Conservation (phyloP, 2,329 filamentous ascomycete genomes). For the Diaporthe caulivora region DNA sequence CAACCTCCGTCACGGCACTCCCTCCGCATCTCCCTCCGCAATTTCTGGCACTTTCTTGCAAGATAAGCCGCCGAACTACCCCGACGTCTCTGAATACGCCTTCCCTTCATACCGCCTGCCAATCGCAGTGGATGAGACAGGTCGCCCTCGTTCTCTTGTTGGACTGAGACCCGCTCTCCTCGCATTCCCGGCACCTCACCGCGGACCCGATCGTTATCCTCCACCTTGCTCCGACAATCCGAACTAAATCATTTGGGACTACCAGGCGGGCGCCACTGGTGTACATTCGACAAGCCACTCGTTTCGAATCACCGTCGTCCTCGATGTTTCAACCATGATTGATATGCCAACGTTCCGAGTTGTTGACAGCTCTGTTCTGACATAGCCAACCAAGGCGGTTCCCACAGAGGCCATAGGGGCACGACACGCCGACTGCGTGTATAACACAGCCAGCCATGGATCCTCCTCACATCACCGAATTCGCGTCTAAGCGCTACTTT, state of each 20-base stretch:
- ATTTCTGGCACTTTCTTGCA: neutral
- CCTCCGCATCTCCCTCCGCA: slow-evolving; percentile 10
- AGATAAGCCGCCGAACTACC: slow-evolving; percentile 23
- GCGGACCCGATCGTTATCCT: neutral
- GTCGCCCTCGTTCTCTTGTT: neutral
- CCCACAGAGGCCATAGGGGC: slow-evolving; percentile 38
- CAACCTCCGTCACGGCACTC: slow-evolving; percentile 35
- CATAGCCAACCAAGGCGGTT: slow-evolving; percentile 35
- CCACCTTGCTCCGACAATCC: neutral
- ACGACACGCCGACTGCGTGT: slow-evolving; percentile 28
- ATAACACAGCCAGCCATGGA: slow-evolving; percentile 61
- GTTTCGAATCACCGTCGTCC: slow-evolving; percentile 23
- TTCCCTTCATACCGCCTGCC: neutral
- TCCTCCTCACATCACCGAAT: slow-evolving; percentile 73
- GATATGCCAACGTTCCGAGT: slow-evolving; percentile 44
- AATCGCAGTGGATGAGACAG: slow-evolving; percentile 5
- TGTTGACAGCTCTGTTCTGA: slow-evolving; percentile 40
- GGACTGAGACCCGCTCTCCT: neutral
- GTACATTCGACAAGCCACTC: slow-evolving; percentile 6
- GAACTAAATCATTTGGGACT: neutral
- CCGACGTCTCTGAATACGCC: slow-evolving; percentile 11
- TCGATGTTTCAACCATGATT: slow-evolving; percentile 51
- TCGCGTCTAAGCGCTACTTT: slow-evolving; percentile 75
- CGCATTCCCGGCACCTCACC: neutral
- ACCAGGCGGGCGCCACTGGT: slow-evolving; percentile 3